Evolutionary conservation across 257 asterid species (phyloP).

Genomic region (Plantago major): DNA sequence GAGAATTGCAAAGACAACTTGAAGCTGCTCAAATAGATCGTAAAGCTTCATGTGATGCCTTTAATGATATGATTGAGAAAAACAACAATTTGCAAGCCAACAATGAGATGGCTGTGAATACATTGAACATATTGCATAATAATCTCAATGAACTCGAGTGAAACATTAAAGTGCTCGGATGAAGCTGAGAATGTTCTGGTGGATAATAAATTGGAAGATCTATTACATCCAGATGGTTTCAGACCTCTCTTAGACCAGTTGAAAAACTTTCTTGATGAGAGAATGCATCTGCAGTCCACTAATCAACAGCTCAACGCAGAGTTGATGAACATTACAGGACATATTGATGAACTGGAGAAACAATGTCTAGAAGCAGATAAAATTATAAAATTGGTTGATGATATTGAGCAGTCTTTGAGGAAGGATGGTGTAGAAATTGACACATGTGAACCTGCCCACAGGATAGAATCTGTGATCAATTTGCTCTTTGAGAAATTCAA

Average conservation of each 20-base stretch:
- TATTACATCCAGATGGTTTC: conserved; percentile 42
- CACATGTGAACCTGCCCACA: conserved; percentile 46
- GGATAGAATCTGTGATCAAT: conserved; percentile 51
- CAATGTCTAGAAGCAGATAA: conserved; percentile 45
- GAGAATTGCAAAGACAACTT: conserved; percentile 50
- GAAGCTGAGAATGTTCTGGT: conserved; percentile 31
- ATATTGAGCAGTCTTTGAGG: conserved; percentile 50
- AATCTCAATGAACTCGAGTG: conserved; percentile 45
- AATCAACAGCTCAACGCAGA: conserved; percentile 50
- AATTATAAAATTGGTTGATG: conserved; percentile 46
- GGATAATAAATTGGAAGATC: conserved; percentile 39
- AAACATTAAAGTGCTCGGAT: conserved; percentile 31
- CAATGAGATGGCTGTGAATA: conserved; percentile 35
- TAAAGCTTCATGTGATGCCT: conserved; percentile 39
- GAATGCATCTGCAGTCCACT: conserved; percentile 48
- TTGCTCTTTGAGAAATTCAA: conserved; percentile 56
- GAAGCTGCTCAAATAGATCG: conserved; percentile 43
- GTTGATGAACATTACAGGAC: conserved; percentile 41
- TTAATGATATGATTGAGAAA: conserved; percentile 29
- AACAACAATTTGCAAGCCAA: conserved; percentile 29
- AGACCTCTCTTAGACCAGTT: conserved; percentile 49
- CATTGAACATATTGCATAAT: conserved; percentile 41
- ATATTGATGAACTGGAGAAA: conserved; percentile 49
- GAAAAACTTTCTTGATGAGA: conserved; percentile 42
- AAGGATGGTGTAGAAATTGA: conserved; percentile 36